Percentiles rank a stretch among this genome's conserved stretches.
These are phyloP conservation scores for Suaeda aralocaspica DNA, from an alignment of 148 eudicot species.

Conservation along the genomic window DNA sequence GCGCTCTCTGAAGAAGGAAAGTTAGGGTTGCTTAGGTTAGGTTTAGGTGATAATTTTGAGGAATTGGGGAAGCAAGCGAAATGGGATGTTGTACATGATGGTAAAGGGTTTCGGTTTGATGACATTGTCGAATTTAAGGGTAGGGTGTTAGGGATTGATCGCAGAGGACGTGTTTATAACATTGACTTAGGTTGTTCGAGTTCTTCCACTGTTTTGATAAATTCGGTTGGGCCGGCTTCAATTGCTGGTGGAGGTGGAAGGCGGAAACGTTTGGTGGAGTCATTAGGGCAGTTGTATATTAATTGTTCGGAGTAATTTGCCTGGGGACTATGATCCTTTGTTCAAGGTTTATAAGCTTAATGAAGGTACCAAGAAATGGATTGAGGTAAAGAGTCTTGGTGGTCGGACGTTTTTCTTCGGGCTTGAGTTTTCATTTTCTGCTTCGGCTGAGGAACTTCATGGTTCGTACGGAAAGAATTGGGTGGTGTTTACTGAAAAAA, in stretches of 20 bases:
- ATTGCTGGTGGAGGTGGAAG: constrained; percentile 10
- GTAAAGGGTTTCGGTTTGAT: constrained; percentile 14
- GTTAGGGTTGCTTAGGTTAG: constrained; percentile 19
- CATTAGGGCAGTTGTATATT: constrained; percentile 15
- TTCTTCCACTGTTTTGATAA: no score
- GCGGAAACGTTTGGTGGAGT: constrained; percentile 20
- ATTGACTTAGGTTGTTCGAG: neutral
- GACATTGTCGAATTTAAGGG: constrained; percentile 22
- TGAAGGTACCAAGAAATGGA: constrained; percentile 7
- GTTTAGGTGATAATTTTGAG: neutral
- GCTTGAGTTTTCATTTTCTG: constrained; percentile 14
- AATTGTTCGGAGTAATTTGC: constrained; percentile 4
- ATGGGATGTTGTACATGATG: constrained; percentile 22
- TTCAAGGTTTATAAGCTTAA: constrained; percentile 14
- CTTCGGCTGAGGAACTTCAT: constrained; percentile 1
- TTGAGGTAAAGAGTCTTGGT: constrained; percentile 11
- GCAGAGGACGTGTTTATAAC: constrained; percentile 16
- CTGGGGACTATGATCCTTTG: neutral
- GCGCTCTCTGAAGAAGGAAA: neutral
- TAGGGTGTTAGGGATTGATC: constrained; percentile 15
- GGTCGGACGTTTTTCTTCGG: constrained; percentile 17
- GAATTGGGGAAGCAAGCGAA: neutral
- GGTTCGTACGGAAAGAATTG: constrained; percentile 4
- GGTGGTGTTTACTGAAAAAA: neutral
- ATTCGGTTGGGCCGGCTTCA: no score